Evolutionary conservation across 2,329 filamentous ascomycete species (phyloP).

Genomic region (Epichloe amarillans): DNA sequence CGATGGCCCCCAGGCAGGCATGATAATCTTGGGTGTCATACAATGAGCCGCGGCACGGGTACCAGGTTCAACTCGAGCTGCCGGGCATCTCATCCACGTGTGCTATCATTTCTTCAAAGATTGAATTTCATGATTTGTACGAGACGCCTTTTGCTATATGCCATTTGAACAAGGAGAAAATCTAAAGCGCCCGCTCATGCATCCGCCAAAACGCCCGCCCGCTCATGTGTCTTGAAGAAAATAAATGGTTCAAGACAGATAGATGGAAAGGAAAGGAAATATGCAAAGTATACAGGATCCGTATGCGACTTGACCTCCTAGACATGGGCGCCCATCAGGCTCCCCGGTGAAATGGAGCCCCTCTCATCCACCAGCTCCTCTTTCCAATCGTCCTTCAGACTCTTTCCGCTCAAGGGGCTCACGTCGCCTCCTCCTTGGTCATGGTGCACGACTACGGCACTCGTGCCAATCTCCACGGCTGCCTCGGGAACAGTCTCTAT

Average conservation of each 20-base stretch:
- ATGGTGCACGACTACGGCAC: conserved; percentile 1
- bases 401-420: conserved; percentile 2
- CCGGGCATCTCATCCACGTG: too few species aligned
- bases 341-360: not conserved
- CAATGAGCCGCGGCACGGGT: too few species aligned
- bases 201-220: too few species aligned
- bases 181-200: too few species aligned
- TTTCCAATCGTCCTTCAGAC: not conserved
- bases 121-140: not conserved
- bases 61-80: too few species aligned
- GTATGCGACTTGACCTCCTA: not conserved
- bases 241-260: not conserved
- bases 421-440: not conserved
- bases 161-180: not conserved
- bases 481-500: conserved; percentile 4
- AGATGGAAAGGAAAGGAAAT: not conserved
- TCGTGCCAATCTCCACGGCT: conserved; percentile 5
- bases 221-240: not conserved
- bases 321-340: not conserved
- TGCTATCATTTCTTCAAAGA: too few species aligned
- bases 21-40: too few species aligned
- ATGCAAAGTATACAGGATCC: not conserved
- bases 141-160: not conserved
- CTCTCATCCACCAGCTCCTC: not conserved
- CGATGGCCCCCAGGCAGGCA: too few species aligned